These are phyloP conservation scores for Tuber indicum DNA, from an alignment of 495 filamentous ascomycete species.

Conservation along the genomic window DNA sequence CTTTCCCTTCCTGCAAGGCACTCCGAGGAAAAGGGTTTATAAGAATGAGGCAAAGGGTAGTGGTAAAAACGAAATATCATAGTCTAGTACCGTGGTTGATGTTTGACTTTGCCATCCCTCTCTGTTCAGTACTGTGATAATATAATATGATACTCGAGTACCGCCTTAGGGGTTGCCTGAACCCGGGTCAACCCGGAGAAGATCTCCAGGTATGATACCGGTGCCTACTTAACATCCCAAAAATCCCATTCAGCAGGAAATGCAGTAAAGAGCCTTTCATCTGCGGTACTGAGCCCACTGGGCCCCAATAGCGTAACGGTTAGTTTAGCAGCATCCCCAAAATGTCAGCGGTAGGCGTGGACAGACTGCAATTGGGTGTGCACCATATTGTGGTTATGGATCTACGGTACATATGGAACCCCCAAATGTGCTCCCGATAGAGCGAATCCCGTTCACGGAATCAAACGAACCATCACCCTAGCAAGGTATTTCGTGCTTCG, in stretches of 20 bases:
- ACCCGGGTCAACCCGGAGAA: background rate
- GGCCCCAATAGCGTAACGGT: background rate
- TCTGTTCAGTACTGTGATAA: background rate
- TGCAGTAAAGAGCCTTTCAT: background rate
- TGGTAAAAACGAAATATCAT: background rate
- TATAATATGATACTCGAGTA: background rate
- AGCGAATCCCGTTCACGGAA: background rate
- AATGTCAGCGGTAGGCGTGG: background rate
- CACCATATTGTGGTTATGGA: background rate
- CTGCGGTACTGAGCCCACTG: background rate
- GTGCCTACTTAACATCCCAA: background rate
- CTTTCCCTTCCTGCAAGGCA: background rate
- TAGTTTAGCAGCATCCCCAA: background rate
- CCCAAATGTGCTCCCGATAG: background rate
- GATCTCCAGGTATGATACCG: background rate
- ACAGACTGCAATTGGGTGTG: background rate
- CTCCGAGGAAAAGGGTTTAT: slow-evolving; percentile 1
- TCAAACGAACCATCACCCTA: background rate
- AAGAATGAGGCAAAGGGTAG: background rate
- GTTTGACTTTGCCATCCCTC: background rate
- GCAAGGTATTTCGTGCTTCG: background rate
- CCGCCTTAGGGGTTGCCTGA: background rate
- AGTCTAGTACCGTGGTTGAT: background rate
- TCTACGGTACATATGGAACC: background rate
- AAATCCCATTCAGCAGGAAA: background rate